Evolutionary conservation across 2,329 filamentous ascomycete genomes (phyloP), one percentile per base, ranked within the genome.

Genomic region (Rhinocladiella similis): DNA sequence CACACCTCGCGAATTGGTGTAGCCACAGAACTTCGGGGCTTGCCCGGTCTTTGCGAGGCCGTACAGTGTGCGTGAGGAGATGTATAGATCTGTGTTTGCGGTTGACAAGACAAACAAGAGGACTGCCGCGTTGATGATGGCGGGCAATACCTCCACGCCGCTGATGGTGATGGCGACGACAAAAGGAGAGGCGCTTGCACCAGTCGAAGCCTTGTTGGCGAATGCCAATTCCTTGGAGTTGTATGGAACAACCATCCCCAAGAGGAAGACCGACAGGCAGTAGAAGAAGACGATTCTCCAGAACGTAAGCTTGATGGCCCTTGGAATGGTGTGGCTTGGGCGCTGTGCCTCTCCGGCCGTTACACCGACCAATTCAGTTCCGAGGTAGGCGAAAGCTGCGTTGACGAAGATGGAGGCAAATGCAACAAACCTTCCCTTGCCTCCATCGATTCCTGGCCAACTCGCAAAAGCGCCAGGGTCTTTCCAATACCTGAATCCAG

Each of bases 91-190:
- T 1, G 69, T 69, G 54, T 75, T 76, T 1, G 72, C 75, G 0
- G 73, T 66, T 1, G 72, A 89, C 73, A 83, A 87, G 0, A 86
- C 87, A 0, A 85, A 88, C 0, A 86, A 88, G 63, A 91, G 79
- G 63, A 92, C 85, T 20, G 90, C 78, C 35, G 87, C 88, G 69
- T 92, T 92, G 70, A 92, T 85, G 54, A 92, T 82, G 3, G 83
- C 85, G 0, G 88, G 86, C 5, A 92, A 80, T 5, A 80, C 86
- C 3, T 77, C 78, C 55, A 91, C 85, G 0, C 86, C 84, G 1
- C 88, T 88, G 13, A 71, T 71, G 36, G 71, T 63, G 55, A 76
- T 74, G 9, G 70, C 74, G 5, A 74, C 68, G 22, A 76, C 73
- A 42, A 75, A 76, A 9, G 50, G 50, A 2, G 50, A 53, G 75